These are phyloP conservation scores for Paecilomyces variotii DNA, from an alignment of 2,329 filamentous ascomycete species.

Conservation along the genomic window DNA sequence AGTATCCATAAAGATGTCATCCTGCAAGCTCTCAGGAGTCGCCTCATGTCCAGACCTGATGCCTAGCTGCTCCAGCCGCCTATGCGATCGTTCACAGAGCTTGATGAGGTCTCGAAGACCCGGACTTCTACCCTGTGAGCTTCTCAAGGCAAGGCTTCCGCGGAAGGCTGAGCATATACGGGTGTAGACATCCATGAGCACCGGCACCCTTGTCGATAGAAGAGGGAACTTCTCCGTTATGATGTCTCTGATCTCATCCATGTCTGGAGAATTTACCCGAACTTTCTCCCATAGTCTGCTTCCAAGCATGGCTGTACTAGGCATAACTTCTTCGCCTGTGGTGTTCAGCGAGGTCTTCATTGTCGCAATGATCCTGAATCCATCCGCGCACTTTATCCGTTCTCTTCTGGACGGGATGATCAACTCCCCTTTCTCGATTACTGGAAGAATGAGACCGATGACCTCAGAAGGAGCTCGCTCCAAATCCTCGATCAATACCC, in stretches of 20 bases:
- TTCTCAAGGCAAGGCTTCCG: constrained; percentile 29
- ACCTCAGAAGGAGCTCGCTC: constrained; percentile 93
- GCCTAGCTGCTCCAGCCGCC: constrained; percentile 51
- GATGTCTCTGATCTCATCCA: constrained; percentile 66
- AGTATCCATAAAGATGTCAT: constrained; percentile 88
- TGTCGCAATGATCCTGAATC: constrained; percentile 87
- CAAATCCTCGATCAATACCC: constrained; percentile 95
- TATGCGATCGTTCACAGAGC: constrained; percentile 72
- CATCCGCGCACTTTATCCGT: constrained; percentile 69
- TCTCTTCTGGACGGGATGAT: constrained; percentile 85
- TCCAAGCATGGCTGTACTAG: constrained; percentile 64
- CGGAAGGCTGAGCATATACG: constrained; percentile 33
- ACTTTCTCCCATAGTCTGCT: constrained; percentile 78
- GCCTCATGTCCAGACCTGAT: constrained; percentile 61
- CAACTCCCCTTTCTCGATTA: constrained; percentile 88
- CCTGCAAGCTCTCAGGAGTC: constrained; percentile 61
- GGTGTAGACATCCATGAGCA: constrained; percentile 51
- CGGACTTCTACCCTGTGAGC: constrained; percentile 46
- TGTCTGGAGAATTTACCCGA: constrained; percentile 56
- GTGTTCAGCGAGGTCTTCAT: constrained; percentile 63
- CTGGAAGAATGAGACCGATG: constrained; percentile 80
- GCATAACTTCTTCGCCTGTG: constrained; percentile 62
- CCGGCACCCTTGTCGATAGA: constrained; percentile 49
- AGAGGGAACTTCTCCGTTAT: constrained; percentile 63
- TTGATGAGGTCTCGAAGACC: constrained; percentile 79